Conservation (phyloP, 2,329 filamentous ascomycete genomes). For the Lachnellula cervina region DNA sequence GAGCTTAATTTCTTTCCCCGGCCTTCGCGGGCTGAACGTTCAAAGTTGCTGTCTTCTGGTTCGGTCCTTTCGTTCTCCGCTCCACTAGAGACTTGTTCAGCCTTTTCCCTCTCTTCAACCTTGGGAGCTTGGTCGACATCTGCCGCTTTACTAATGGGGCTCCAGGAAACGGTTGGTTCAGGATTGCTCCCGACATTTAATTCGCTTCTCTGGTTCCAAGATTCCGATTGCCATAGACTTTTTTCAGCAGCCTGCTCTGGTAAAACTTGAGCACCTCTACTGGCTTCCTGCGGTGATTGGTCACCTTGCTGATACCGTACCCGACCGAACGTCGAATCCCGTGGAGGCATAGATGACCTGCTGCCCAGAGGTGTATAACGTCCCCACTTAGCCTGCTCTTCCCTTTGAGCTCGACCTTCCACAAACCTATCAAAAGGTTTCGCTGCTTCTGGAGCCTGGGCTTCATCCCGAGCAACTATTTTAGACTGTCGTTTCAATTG, state of each 20-base stretch:
- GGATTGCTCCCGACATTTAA: not conserved
- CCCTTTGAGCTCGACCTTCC: conserved; percentile 22
- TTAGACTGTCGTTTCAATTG: conserved; percentile 15
- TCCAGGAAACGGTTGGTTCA: not conserved
- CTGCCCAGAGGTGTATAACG: conserved; percentile 22
- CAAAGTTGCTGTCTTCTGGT: not conserved
- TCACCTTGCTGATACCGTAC: too few relatives aligned
- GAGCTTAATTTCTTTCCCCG: not conserved
- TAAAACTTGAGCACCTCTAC: not conserved
- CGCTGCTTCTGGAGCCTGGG: not conserved
- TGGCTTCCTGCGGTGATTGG: too few relatives aligned
- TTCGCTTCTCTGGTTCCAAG: not conserved
- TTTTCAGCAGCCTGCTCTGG: not conserved
- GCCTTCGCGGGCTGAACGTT: not conserved
- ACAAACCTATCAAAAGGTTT: conserved; percentile 9
- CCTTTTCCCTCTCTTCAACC: not conserved
- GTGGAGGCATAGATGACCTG: conserved; percentile 1
- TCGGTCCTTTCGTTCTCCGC: not conserved
- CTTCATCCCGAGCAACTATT: not conserved
- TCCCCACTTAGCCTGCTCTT: conserved; percentile 20
- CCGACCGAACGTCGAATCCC: not conserved
- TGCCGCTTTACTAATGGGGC: not conserved
- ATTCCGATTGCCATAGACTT: not conserved
- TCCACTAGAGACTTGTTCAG: not conserved
- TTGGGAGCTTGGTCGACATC: not conserved